Percentiles rank a stretch among this genome's conserved stretches.
Conservation (phyloP, 371 early-diverging fungal genomes). For the Smittium mucronatum region DNA sequence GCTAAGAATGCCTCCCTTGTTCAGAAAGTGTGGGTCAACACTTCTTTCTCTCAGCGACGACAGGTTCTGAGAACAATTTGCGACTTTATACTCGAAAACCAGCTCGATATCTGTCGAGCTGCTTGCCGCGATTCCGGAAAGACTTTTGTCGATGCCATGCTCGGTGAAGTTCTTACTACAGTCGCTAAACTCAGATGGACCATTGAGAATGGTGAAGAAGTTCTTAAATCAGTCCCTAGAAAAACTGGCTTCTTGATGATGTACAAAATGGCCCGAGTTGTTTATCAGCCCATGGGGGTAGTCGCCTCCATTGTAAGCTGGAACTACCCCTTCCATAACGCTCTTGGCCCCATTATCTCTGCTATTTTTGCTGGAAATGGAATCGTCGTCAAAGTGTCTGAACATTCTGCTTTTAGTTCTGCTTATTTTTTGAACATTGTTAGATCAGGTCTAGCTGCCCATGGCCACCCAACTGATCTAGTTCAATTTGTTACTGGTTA, state of each 20-base stretch:
- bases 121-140: constrained; percentile 75
- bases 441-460: constrained; percentile 43
- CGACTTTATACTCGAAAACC: constrained; percentile 59
- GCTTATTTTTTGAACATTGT: constrained; percentile 49
- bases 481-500: constrained; percentile 69
- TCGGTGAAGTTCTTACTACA: constrained; percentile 70
- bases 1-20: constrained; percentile 46
- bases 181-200: constrained; percentile 74
- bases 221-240: constrained; percentile 50
- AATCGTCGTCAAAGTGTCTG: constrained; percentile 68
- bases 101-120: constrained; percentile 60
- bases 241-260: constrained; percentile 57
- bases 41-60: constrained; percentile 60
- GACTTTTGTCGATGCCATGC: constrained; percentile 68
- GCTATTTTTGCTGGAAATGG: constrained; percentile 77
- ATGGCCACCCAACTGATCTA: constrained; percentile 60
- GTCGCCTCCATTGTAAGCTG: constrained; percentile 66
- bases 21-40: constrained; percentile 54
- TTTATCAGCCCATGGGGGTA: constrained; percentile 69
- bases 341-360: constrained; percentile 65
- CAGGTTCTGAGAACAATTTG: constrained; percentile 56
- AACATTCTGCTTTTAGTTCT: constrained; percentile 74
- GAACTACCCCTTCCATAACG: constrained; percentile 81
- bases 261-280: constrained; percentile 59
- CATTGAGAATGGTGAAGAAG: constrained; percentile 60